These are phyloP conservation scores for Kuraishia capsulata DNA, from an alignment of 805 yeast species.

Conservation along the genomic window DNA sequence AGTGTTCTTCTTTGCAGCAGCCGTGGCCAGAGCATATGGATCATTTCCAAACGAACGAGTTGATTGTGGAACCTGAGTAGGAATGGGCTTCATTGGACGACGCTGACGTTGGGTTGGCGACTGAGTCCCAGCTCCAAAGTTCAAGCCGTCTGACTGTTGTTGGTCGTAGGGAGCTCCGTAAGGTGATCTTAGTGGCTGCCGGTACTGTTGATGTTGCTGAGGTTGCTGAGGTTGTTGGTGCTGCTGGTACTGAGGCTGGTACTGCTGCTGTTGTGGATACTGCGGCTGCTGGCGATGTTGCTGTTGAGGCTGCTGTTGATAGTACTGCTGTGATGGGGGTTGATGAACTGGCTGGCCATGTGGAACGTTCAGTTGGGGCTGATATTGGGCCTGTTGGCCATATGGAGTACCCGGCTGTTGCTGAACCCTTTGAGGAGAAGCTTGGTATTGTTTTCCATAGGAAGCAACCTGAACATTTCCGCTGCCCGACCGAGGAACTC, in stretches of 20 bases:
- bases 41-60: slow-evolving; percentile 7
- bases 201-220: slow-evolving; percentile 1
- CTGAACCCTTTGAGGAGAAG: too few species aligned
- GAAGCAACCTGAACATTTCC: neutral
- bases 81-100: neutral
- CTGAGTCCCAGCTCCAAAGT: too few species aligned
- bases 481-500: neutral
- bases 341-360: neutral
- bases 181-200: slow-evolving; percentile 1
- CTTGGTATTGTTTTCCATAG: neutral
- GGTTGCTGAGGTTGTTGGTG: slow-evolving; percentile 2
- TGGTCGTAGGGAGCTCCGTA: slow-evolving; percentile 1
- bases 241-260: slow-evolving; percentile 1
- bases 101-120: neutral
- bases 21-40: slow-evolving; percentile 15
- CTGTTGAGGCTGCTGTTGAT: slow-evolving; percentile 7
- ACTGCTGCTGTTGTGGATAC: slow-evolving; percentile 4
- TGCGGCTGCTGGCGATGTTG: slow-evolving; percentile 1
- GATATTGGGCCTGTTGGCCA: too few species aligned
- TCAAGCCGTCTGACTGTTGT: slow-evolving; percentile 5
- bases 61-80: neutral
- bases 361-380: neutral
- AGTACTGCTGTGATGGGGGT: slow-evolving; percentile 9
- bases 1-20: slow-evolving; percentile 2
- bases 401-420: too few species aligned